Conservation (phyloP, 495 filamentous ascomycete species). For the Stereocaulon alpinum region DNA sequence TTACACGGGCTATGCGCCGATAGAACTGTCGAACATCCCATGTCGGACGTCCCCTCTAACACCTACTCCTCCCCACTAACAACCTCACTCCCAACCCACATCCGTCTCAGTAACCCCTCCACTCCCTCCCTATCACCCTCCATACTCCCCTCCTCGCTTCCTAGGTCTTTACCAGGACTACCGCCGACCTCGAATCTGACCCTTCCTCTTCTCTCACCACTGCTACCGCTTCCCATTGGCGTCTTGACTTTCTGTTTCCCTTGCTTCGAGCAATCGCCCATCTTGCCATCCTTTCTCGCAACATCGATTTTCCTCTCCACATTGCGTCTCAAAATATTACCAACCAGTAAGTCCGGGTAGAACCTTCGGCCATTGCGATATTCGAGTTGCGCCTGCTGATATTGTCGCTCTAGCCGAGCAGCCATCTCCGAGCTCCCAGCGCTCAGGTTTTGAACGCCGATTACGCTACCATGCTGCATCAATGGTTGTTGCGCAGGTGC, state of each 20-base stretch:
- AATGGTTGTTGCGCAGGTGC: constrained; percentile 15
- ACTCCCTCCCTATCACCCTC: constrained; percentile 13
- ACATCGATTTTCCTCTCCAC: constrained; percentile 11
- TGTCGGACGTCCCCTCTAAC: not conserved
- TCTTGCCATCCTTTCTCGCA: not conserved
- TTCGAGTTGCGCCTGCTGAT: constrained; percentile 12
- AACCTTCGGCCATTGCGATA: constrained; percentile 13
- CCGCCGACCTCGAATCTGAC: constrained; percentile 18
- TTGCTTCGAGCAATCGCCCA: not conserved
- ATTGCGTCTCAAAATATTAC: not conserved
- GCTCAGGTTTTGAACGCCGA: constrained; percentile 12
- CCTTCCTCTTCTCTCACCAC: constrained; percentile 10
- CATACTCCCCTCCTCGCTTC: constrained; percentile 1
- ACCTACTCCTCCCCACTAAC: not conserved
- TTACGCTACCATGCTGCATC: constrained; percentile 1
- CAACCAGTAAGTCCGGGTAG: constrained; percentile 8
- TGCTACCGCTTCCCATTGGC: not conserved
- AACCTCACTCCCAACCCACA: constrained; percentile 11
- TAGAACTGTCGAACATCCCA: too few species aligned
- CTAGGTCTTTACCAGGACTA: not conserved
- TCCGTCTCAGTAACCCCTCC: constrained; percentile 17
- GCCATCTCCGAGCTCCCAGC: constrained; percentile 11
- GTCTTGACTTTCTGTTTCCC: constrained; percentile 1
- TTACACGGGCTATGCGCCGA: too few species aligned
- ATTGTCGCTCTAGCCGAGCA: constrained; percentile 14